Base-by-base conservation (phyloP, 768 basidiomycete species). In the Saitozyma sp. region DNA sequence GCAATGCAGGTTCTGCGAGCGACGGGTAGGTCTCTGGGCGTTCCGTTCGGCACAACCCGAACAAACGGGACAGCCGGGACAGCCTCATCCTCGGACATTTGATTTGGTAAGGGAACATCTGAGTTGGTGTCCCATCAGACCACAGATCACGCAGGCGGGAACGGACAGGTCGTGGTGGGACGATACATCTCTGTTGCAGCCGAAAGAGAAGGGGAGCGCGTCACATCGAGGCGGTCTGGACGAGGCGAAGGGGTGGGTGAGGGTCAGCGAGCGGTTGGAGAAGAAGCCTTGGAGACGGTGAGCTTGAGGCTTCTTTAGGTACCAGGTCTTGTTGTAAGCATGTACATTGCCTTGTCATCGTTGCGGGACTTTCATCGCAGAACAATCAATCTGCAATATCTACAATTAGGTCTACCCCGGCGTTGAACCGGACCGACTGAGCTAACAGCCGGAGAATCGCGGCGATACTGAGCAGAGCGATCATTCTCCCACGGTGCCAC, bases 21-120 rank as follows among this genome's bases (percentile, higher is more conserved):
- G 74, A 11, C 45, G 71, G 37, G 59, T 75, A 14, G 74, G 74
- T 13, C 49, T 73, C 0, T 75, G 71, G 71, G 16, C 59, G 0
- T 70, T 63, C 50, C 42, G 41, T 20, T 9, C 10, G 20, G 19
- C 3, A 6, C 9, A 19, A 42, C 40, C 39, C 19, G 50, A n/a
- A 10, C 50, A 37, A 43, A 17, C 13, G 14, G 46, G 29, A 20
- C 11, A 19, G 61, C 16, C 1, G 55, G 50, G 20, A 54, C 41
- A 14, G 60, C 5, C 29, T 29, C 29, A 29, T 29, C 29, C 29
- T 29, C 29, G 51, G 58, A 48, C 6, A 8, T 65, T 75, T n/a
- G 71, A 75, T 63, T 20, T 73, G 40, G 54, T 67, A 2, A 55
- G 58, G 11, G 74, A 72, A 48, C 74, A 75, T 66, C 55, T 67